Conservation (phyloP, 495 filamentous ascomycete genomes). For the Sphaerosporella brunnea region DNA sequence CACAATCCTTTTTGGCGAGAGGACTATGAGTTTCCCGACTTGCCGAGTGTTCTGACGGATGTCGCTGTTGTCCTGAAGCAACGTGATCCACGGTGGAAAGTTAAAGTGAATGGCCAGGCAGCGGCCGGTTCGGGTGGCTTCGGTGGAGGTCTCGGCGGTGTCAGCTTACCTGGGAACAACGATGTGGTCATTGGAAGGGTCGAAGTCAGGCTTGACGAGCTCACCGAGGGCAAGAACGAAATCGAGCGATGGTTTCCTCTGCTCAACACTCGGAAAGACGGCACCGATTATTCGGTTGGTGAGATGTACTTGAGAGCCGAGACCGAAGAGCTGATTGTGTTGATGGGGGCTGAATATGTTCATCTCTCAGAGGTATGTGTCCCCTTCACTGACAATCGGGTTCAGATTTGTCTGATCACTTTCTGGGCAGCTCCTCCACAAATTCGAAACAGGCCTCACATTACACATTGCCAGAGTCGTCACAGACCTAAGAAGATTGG, state of each 20-base stretch:
- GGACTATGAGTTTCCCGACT: constrained; percentile 69
- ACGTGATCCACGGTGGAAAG: constrained; percentile 32
- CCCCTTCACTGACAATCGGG: too few species aligned
- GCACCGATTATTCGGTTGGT: constrained; percentile 47
- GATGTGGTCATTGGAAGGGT: constrained; percentile 54
- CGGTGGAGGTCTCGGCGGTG: constrained; percentile 23
- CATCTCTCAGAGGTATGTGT: constrained; percentile 45
- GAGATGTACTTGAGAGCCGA: constrained; percentile 73
- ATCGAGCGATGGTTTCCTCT: constrained; percentile 84
- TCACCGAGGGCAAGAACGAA: constrained; percentile 47
- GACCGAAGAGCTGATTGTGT: constrained; percentile 72
- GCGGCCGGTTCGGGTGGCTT: constrained; percentile 24
- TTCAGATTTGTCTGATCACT: constrained; percentile 9
- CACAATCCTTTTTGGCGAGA: constrained; percentile 88
- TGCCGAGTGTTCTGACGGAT: constrained; percentile 62
- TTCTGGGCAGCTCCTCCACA: constrained; percentile 45
- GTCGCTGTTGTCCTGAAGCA: constrained; percentile 70
- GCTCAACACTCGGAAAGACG: constrained; percentile 41
- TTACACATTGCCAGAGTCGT: constrained; percentile 65
- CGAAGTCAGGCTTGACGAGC: constrained; percentile 67
- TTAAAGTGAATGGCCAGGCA: constrained; percentile 13
- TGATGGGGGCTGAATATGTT: constrained; percentile 72
- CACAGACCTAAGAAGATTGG: constrained; percentile 60
- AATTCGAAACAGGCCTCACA: constrained; percentile 66
- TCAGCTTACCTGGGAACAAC: constrained; percentile 24